phyloP scores from a whole-genome alignment of 129 eudicot genomes.

The Artemisia annua region DNA sequence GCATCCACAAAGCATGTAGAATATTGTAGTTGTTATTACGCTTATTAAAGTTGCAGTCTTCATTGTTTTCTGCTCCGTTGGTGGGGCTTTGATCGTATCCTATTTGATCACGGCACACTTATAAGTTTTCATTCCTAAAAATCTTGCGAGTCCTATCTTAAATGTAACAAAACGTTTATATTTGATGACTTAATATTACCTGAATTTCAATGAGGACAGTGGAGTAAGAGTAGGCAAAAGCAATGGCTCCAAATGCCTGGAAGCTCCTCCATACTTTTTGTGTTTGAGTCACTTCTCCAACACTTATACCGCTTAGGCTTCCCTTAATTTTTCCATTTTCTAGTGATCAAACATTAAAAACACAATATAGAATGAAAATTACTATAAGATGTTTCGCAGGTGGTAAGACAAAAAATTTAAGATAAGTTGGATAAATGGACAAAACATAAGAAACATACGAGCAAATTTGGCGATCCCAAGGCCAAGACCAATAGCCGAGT shows the following conservation, averaged over 20 bases:
- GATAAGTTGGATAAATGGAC: not conserved
- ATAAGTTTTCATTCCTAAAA: not conserved
- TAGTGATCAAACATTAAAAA: constrained; percentile 1
- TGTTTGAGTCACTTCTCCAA: constrained; percentile 50
- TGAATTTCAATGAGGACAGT: constrained; percentile 58
- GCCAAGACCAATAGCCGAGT: constrained; percentile 60
- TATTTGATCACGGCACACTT: not conserved
- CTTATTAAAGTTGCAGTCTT: constrained; percentile 56
- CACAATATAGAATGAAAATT: not conserved
- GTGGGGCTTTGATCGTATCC: constrained; percentile 65
- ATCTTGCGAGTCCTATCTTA: no score
- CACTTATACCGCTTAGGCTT: constrained; percentile 57
- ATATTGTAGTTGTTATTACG: constrained; percentile 44
- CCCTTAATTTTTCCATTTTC: constrained; percentile 56
- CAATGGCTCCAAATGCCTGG: constrained; percentile 67
- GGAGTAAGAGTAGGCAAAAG: constrained; percentile 64
- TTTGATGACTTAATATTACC: constrained; percentile 10
- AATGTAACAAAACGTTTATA: no score
- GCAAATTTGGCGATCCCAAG: constrained; percentile 60
- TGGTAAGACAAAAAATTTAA: not conserved
- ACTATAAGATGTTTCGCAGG: not conserved
- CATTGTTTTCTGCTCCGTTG: constrained; percentile 57
- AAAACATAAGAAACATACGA: constrained; percentile 32
- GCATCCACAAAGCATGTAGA: constrained; percentile 75
- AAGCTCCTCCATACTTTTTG: constrained; percentile 64